Conservation (phyloP, 2,329 filamentous ascomycete species). For the Ophiostoma sp. region DNA sequence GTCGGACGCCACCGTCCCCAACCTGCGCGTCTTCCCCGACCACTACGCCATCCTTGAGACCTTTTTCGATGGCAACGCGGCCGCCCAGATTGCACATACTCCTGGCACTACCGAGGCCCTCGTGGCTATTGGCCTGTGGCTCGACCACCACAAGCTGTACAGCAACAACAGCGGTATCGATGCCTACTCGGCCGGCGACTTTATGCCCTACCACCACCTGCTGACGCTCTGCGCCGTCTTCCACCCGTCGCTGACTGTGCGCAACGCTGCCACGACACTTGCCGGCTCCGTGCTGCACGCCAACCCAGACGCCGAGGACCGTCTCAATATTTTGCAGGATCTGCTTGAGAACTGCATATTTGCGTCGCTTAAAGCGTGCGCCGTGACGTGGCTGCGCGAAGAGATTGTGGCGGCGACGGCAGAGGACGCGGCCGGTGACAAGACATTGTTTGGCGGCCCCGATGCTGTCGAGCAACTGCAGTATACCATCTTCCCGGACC, state of each 20-base stretch:
- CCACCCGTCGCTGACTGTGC: constrained; percentile 54
- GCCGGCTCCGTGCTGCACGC: constrained; percentile 58
- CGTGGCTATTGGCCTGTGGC: constrained; percentile 60
- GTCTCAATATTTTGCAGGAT: constrained; percentile 63
- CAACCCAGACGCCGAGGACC: constrained; percentile 59
- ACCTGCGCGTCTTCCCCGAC: constrained; percentile 60
- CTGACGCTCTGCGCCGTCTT: constrained; percentile 59
- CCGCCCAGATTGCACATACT: constrained; percentile 49
- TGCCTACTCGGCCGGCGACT: constrained; percentile 41
- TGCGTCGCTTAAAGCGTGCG: constrained; percentile 61
- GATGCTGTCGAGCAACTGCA: constrained; percentile 62
- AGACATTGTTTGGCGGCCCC: constrained; percentile 49
- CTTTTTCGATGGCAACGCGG: constrained; percentile 54
- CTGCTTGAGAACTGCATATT: constrained; percentile 66
- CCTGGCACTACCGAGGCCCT: constrained; percentile 61
- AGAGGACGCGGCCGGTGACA: constrained; percentile 36
- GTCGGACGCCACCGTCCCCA: constrained; percentile 53
- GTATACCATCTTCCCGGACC: constrained; percentile 61
- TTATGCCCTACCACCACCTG: constrained; percentile 62
- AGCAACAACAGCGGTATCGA: neutral
- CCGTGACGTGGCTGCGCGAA: constrained; percentile 64
- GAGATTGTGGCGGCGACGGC: constrained; percentile 50
- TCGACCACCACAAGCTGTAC: constrained; percentile 48
- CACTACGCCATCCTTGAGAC: constrained; percentile 55
- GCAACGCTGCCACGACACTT: constrained; percentile 56